phyloP scores from a whole-genome alignment of 192 early-diverging fungal species.

The Backusella tarrabulga region DNA sequence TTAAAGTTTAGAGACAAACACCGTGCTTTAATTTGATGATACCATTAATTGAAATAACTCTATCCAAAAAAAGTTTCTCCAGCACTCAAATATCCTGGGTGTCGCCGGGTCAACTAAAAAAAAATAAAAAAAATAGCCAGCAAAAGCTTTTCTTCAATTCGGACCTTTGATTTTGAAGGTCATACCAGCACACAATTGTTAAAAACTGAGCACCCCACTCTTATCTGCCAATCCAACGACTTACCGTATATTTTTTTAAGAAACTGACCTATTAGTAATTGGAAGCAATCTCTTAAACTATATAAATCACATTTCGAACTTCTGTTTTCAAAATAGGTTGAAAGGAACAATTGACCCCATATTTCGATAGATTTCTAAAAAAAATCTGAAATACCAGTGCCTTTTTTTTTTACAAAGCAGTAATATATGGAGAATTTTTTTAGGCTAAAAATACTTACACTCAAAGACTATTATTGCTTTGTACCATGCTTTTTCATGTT shows the following conservation, averaged over 20 bases:
- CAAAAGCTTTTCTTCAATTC: not conserved
- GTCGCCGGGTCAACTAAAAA: not conserved
- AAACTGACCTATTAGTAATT: not conserved
- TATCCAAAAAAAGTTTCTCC: not conserved
- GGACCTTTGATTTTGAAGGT: not conserved
- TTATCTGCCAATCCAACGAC: not conserved
- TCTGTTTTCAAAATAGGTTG: slow-evolving; percentile 5
- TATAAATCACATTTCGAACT: not conserved
- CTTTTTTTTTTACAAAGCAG: not conserved
- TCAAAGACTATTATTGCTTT: not conserved
- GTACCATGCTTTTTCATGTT: not conserved
- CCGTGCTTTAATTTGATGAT: not conserved
- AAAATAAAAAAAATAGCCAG: not conserved
- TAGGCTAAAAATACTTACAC: not conserved
- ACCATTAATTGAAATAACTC: not conserved
- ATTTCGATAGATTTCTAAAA: not conserved
- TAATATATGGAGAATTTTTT: not conserved
- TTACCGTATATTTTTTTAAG: not conserved
- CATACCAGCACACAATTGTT: not conserved
- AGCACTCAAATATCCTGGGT: not conserved
- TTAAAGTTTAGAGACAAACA: not conserved
- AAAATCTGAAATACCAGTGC: not conserved
- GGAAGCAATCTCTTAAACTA: not conserved
- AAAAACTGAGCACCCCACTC: not conserved
- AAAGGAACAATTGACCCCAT: not conserved